Base-by-base conservation (phyloP, 148 eudicot species). In the Rheum nobile region DNA sequence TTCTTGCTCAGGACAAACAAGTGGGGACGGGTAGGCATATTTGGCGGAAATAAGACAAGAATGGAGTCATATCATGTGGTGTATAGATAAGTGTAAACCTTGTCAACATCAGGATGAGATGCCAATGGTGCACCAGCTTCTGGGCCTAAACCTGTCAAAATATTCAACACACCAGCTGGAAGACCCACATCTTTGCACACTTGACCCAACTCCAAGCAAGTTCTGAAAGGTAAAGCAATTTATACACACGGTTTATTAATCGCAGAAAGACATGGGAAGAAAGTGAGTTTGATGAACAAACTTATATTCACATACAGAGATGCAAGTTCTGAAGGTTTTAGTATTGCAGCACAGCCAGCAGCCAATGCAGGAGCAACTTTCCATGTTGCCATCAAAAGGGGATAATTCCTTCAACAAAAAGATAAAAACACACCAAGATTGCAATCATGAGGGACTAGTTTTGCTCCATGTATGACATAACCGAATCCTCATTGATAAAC, bases 361-460 rank as follows among this genome's bases (percentile, higher is more conserved):
- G 99, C 99, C 77, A 95, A 89, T 71, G 99, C 97, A 74, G 99
- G 96, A 79, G 99, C 99, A 80, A 95, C 97, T 87, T 95, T 95
- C 99, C 99, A 95, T 24, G 99, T 87, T 73, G 97, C 97, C 94
- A 95, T 90, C 76, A 95, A 76, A 71, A 95, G 82, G 52, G 99
- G 99, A 77, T 95, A 95, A 77, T 95, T 95, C 99, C 97, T 94
- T 76, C 75, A 77, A 71, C 37, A 76, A 24, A 75, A 29, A 77
- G 26, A 21, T 39, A 50, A 67, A 70, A 32, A 55, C 70, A 41
- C 28, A 71, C 1, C 16, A 67, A 55, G 34, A 59, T 24, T 59
- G 67, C 6, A 28, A 28, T 26, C 16, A 50, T 12, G 5, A 50
- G 57, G 26, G 9, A 50, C 57, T 8, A 22, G 0, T n/a, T 50